Base-by-base conservation (phyloP, 805 yeast species). In the Torulaspora maleeae region DNA sequence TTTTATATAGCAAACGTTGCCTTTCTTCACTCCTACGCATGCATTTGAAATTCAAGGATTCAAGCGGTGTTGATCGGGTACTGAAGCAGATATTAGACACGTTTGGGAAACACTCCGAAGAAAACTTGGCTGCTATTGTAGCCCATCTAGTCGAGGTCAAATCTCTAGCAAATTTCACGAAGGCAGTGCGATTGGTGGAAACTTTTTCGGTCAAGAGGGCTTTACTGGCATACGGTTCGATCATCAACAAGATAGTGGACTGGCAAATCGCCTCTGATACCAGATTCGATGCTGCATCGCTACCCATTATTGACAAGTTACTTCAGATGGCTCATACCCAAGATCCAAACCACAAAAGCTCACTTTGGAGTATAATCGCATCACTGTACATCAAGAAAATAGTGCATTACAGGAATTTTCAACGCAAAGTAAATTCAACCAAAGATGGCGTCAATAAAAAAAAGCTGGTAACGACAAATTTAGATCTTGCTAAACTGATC, bases 41-140 rank as follows among this genome's bases (percentile, higher is more conserved):
- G 59, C 65, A 61, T 30, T 34, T 63, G 16, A 40, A 41, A 5
- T 63, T 61, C 34, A 52, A 55, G n/a, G 64, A 61, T 36, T 53
- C 63, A 12, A 45, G 43, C 10, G 62, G 64, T 39, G 64, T 62
- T 7, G 60, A 61, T 35, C 43, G 49, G 13, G 55, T 56, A 3
- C 40, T 60, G 7, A 54, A 51, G 34, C 55, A 55, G 29, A 61
- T 61, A 11, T 47, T 32, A 1, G 54, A 51, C 1, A 45, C 37
- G n/a, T 53, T 49, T 38, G 59, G 56, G 4, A 37, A 40, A 12
- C 47, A 54, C 12, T 57, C 61, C 2, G 44, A 50, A 16, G 54
- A 53, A 10, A 53, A 58, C 41, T 56, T 57, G 28, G 51, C 49
- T 27, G 54, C 59, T 1, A 51, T 63, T 6, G 44, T 56, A 5